Conservation (phyloP, 805 yeast species). For the Candida alai region DNA sequence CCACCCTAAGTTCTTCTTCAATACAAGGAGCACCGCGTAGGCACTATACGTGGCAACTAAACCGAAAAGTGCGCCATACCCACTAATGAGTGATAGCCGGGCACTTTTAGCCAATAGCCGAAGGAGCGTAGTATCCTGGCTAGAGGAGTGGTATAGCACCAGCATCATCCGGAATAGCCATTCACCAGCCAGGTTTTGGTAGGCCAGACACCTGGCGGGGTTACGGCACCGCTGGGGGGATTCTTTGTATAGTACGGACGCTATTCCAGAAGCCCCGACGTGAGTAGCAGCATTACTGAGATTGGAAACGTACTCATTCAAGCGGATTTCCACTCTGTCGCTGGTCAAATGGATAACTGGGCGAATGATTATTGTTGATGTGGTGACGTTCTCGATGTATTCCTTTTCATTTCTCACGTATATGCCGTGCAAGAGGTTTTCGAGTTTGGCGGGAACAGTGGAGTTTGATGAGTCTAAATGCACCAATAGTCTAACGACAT, state of each 20-base stretch:
- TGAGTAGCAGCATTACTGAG: too few species aligned
- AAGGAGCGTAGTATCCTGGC: too few species aligned
- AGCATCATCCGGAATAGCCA: too few species aligned
- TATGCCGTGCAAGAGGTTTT: slow-evolving; percentile 12
- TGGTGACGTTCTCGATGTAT: slow-evolving; percentile 13
- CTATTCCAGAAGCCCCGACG: too few species aligned
- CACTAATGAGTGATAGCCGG: not conserved
- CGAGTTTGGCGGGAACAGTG: slow-evolving; percentile 2
- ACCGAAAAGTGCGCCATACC: not conserved
- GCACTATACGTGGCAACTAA: not conserved
- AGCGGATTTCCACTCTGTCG: not conserved
- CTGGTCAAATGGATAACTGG: slow-evolving; percentile 13
- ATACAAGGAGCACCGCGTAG: slow-evolving; percentile 1
- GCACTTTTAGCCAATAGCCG: too few species aligned
- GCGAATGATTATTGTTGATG: slow-evolving; percentile 16
- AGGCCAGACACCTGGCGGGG: too few species aligned
- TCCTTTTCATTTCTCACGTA: slow-evolving; percentile 19
- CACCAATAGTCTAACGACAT: slow-evolving; percentile 6
- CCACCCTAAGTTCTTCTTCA: slow-evolving; percentile 1
- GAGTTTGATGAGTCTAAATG: not conserved
- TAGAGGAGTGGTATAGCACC: too few species aligned
- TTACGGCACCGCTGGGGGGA: too few species aligned
- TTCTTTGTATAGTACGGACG: too few species aligned
- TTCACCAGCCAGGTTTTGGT: too few species aligned
- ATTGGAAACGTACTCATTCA: slow-evolving; percentile 4